Conservation (phyloP, 192 early-diverging fungal species). For the Backusella sp. region DNA sequence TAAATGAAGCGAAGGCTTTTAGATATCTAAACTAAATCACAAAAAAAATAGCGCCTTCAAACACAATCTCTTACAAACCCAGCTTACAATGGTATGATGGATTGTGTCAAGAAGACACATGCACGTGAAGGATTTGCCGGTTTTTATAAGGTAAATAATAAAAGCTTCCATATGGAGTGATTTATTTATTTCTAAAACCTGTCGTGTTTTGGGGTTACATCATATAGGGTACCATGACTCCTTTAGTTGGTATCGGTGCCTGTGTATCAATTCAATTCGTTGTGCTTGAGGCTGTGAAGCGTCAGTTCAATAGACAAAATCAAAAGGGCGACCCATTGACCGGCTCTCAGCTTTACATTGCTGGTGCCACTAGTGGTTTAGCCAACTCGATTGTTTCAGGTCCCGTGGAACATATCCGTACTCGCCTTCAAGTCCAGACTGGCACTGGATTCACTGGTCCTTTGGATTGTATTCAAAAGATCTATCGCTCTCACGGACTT, state of each 20-base stretch:
- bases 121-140: constrained; percentile 76
- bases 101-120: constrained; percentile 84
- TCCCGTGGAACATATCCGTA: constrained; percentile 96
- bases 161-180: neutral
- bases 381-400: constrained; percentile 88
- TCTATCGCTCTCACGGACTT: constrained; percentile 73
- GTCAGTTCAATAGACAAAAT: constrained; percentile 67
- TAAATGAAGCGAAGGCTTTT: neutral
- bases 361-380: constrained; percentile 82
- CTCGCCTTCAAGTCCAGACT: constrained; percentile 93
- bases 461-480: constrained; percentile 80
- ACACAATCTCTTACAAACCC: constrained; percentile 73
- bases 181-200: neutral
- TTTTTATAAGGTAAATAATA: constrained; percentile 74
- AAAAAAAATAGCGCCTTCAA: constrained; percentile 71
- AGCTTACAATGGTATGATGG: constrained; percentile 76
- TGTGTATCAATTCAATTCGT: constrained; percentile 97
- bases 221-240: constrained; percentile 80
- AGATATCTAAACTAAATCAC: neutral
- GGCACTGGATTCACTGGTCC: constrained; percentile 67
- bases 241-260: constrained; percentile 89
- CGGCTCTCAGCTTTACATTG: constrained; percentile 78
- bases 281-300: constrained; percentile 85
- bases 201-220: neutral
- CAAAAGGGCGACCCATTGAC: constrained; percentile 48